phyloP scores from a whole-genome alignment of 176 grass and related monocot species.

The Oryza glumipatula region DNA sequence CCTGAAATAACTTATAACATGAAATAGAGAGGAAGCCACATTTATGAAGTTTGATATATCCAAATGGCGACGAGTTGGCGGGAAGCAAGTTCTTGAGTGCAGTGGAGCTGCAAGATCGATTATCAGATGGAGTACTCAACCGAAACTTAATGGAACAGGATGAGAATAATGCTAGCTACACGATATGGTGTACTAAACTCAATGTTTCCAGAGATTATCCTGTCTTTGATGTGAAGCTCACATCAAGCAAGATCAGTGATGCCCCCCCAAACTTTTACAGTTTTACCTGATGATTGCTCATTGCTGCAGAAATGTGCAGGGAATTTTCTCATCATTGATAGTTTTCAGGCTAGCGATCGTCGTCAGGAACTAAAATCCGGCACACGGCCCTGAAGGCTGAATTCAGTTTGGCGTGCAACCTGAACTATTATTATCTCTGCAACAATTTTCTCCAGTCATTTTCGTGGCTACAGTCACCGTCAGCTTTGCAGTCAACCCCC shows the following conservation, averaged over 20 bases:
- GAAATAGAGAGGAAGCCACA: too few species aligned
- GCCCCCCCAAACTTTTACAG: background rate
- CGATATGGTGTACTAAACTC: background rate
- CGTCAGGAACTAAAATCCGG: background rate
- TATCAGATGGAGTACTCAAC: conserved; percentile 25
- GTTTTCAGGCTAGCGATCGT: background rate
- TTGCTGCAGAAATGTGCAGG: background rate
- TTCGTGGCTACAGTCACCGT: background rate
- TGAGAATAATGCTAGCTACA: background rate
- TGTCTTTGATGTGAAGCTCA: conserved; percentile 25
- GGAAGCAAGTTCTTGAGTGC: conserved; percentile 27
- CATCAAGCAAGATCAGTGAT: conserved; percentile 10
- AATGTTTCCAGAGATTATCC: background rate
- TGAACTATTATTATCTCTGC: background rate
- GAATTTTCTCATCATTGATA: background rate
- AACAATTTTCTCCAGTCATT: conserved; percentile 14
- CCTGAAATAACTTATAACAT: too few species aligned
- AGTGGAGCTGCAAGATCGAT: background rate
- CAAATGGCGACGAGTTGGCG: background rate
- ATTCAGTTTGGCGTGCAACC: conserved; percentile 2
- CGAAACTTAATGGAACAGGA: conserved; percentile 26
- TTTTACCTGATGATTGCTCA: background rate
- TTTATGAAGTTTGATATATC: too few species aligned
- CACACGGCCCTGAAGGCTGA: conserved; percentile 17
- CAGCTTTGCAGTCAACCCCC: background rate